These are phyloP conservation scores for Populus hybrid DNA, from an alignment of 441 rosid species.

Conservation along the genomic window DNA sequence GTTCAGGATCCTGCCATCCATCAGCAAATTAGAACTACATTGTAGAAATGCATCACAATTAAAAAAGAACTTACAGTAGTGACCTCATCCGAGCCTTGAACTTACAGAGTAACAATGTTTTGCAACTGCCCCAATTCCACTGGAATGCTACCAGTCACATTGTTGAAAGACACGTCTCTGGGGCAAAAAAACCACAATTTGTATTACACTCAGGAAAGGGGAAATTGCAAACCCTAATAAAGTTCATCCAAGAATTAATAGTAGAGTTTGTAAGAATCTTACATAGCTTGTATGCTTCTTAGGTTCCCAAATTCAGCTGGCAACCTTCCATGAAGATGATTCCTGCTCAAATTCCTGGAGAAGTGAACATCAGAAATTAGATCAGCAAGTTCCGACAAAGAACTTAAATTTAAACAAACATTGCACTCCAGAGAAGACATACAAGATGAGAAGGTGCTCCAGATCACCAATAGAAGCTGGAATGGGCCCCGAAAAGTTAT, in stretches of 20 bases:
- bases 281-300: conserved; percentile 71
- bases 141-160: conserved; percentile 64
- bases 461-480: conserved; percentile 82
- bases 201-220: too few relatives aligned
- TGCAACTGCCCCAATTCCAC: conserved; percentile 80
- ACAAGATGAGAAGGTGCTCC: conserved; percentile 92
- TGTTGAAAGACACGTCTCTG: conserved; percentile 80
- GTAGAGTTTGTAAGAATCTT: conserved; percentile 10
- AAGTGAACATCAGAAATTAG: not conserved
- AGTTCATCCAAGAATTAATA: not conserved
- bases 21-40: not conserved
- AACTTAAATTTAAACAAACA: not conserved
- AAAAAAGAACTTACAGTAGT: not conserved
- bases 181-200: not conserved
- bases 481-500: conserved; percentile 63
- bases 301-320: conserved; percentile 88
- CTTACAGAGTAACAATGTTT: conserved; percentile 73
- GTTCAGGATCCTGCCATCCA: conserved; percentile 56
- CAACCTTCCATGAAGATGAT: conserved; percentile 52
- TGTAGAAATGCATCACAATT: not conserved
- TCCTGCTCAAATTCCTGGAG: conserved; percentile 71
- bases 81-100: not conserved
- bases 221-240: not conserved
- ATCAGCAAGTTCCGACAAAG: too few relatives aligned
- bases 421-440: conserved; percentile 12